These are phyloP conservation scores for Brassica carinata DNA, from an alignment of 345 rosid genomes.

Conservation along the genomic window DNA sequence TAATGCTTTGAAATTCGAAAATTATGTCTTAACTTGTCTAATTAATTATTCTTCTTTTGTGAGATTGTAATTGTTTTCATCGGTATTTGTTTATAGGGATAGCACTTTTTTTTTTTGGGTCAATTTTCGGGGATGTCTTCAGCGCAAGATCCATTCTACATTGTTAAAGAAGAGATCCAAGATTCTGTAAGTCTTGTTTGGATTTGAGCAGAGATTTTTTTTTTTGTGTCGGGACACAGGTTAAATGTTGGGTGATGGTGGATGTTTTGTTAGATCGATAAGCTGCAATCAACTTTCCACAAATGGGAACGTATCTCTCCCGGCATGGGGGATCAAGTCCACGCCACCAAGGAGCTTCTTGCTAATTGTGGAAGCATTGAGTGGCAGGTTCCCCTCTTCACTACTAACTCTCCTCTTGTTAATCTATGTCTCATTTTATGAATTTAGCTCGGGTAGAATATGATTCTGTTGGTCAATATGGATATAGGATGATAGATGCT, in stretches of 20 bases:
- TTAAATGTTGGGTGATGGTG: conserved; percentile 12
- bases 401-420: background rate
- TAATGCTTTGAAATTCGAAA: background rate
- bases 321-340: conserved; percentile 63
- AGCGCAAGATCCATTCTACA: conserved; percentile 97
- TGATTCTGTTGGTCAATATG: background rate
- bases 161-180: conserved; percentile 98
- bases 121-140: conserved; percentile 63
- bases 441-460: background rate
- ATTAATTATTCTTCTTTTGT: background rate
- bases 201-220: background rate
- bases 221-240: background rate
- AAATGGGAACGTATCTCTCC: conserved; percentile 79
- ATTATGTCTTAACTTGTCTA: background rate
- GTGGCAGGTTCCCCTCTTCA: conserved; percentile 78
- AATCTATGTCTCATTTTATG: background rate
- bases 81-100: background rate
- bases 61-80: background rate
- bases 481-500: conserved; percentile 4
- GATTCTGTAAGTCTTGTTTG: conserved; percentile 71
- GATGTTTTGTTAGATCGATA: conserved; percentile 70
- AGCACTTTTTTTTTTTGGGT: background rate
- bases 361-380: conserved; percentile 83
- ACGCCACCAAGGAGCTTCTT: conserved; percentile 68
- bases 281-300: conserved; percentile 78